A percentile compares a stretch with the other conserved stretches of the same genome.
Conservation (phyloP, 2,329 filamentous ascomycete species). For the Nemania sp. region DNA sequence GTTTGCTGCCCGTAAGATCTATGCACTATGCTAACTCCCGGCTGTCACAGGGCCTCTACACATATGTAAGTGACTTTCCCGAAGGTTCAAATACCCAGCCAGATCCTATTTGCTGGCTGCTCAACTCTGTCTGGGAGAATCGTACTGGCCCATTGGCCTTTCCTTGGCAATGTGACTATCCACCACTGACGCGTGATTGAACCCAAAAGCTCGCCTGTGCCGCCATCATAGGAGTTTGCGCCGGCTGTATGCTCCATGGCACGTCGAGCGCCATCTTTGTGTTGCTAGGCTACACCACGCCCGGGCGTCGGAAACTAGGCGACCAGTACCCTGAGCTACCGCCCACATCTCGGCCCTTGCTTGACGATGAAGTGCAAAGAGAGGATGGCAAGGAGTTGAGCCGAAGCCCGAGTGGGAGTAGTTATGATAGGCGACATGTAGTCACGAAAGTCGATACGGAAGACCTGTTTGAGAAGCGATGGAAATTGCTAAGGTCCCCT, state of each 20-base stretch:
- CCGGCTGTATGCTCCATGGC: constrained; percentile 34
- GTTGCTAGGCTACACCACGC: constrained; percentile 31
- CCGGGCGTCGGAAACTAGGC: constrained; percentile 20
- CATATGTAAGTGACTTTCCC: constrained; percentile 35
- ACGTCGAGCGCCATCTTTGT: constrained; percentile 37
- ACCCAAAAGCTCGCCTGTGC: constrained; percentile 36
- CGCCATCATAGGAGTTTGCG: constrained; percentile 35
- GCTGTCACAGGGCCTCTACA: constrained; percentile 36
- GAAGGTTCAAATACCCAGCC: not conserved
- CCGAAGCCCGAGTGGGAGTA: constrained; percentile 7
- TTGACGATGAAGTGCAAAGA: constrained; percentile 16
- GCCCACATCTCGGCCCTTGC: not conserved
- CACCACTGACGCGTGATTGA: constrained; percentile 14
- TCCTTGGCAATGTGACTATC: not conserved
- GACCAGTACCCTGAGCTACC: not conserved
- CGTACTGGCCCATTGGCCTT: not conserved
- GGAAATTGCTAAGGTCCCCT: constrained; percentile 32
- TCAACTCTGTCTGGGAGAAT: no score
- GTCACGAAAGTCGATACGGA: not conserved
- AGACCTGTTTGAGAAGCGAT: constrained; percentile 33
- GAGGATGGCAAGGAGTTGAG: constrained; percentile 19
- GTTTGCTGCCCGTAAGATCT: no score
- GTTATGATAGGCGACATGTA: not conserved
- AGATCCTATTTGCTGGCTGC: no score
- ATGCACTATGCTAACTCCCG: constrained; percentile 6